Percentiles rank a stretch among this genome's conserved stretches.
Conservation (phyloP, 2,329 filamentous ascomycete species). For the Arthrobotrys sphaeroides region DNA sequence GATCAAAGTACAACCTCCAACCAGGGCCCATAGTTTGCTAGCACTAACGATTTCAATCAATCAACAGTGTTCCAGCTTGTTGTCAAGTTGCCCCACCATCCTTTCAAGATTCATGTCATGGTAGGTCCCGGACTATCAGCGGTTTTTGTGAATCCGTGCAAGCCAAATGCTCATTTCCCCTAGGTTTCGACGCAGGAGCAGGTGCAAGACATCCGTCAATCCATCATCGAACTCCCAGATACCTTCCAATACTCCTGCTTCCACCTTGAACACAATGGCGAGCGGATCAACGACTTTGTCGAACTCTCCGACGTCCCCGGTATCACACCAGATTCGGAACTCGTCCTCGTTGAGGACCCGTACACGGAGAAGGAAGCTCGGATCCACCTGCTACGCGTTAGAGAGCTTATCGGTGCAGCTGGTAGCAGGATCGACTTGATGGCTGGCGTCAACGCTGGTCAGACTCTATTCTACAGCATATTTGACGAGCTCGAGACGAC, state of each 20-base stretch:
- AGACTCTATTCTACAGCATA: slow-evolving; percentile 73
- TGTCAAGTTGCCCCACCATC: slow-evolving; percentile 81
- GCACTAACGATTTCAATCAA: not conserved
- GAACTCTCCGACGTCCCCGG: slow-evolving; percentile 88
- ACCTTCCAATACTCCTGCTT: slow-evolving; percentile 99
- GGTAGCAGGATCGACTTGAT: slow-evolving; percentile 87
- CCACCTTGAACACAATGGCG: slow-evolving; percentile 88
- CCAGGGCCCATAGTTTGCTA: not conserved
- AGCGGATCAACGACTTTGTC: slow-evolving; percentile 93
- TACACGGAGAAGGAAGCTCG: slow-evolving; percentile 99
- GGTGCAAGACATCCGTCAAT: slow-evolving; percentile 95
- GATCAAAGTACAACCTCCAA: slow-evolving; percentile 32
- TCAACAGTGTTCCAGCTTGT: slow-evolving; percentile 72
- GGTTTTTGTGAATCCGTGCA: slow-evolving; percentile 36
- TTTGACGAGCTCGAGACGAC: slow-evolving; percentile 72
- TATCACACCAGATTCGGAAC: slow-evolving; percentile 78
- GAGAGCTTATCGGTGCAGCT: slow-evolving; percentile 91
- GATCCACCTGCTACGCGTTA: slow-evolving; percentile 88
- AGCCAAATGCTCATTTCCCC: slow-evolving; percentile 42
- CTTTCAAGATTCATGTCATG: slow-evolving; percentile 83
- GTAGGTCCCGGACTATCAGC: slow-evolving; percentile 65
- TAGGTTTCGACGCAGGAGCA: slow-evolving; percentile 93
- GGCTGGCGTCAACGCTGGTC: slow-evolving; percentile 83
- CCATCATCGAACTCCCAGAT: slow-evolving; percentile 89
- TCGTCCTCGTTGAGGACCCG: slow-evolving; percentile 87